Base-by-base conservation (phyloP, 805 yeast species). In the Candida stauntonica region DNA sequence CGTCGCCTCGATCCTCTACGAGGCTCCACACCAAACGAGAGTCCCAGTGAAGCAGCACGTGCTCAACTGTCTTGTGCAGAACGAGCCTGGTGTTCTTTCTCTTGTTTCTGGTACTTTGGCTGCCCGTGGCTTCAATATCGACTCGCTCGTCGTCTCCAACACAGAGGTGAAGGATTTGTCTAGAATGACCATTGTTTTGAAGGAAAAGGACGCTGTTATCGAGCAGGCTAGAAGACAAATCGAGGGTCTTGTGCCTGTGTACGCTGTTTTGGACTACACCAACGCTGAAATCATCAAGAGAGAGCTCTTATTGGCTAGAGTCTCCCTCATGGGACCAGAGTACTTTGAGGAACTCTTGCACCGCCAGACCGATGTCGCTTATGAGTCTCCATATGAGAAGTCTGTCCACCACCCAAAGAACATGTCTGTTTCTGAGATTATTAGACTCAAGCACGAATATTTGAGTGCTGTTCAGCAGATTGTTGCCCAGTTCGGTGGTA, bases 141-240 rank as follows among this genome's bases (percentile, higher is more conserved):
- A 93, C 63, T 91, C 98, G 9, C 73, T 93, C 48, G 96, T 93
- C 42, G 99, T 93, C 33, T 91, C 96, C 62, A 86, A 81, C 68
- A 93, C 99, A 28, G 98, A 91, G 62, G 97, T 93, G 43, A 79
- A 82, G 63, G 97, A 93, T 60, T 73, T 93, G 51, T 86, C 96
- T 21, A 77, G 99, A 62, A 93, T 93, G 99, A 93, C 99, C 7
- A 86, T 93, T 53, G 96, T 87, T 9, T 70, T 93, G 54, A 81
- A 80, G 41, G 99, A 98, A 45, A 95, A 87, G 63, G 96, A 91
- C 57, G 96, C 93, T 18, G 88, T 93, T 36, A 83, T 93, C 50
- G 99, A 93, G 63, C 99, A 93, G 70, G 98, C 97, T 2, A 79
- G 99, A 64, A 82, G 97, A 64, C 99, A 93, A 65, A 84, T 93